Evolutionary conservation across 495 filamentous ascomycete species (phyloP).

Genomic region (Penicillium cinerascens): DNA sequence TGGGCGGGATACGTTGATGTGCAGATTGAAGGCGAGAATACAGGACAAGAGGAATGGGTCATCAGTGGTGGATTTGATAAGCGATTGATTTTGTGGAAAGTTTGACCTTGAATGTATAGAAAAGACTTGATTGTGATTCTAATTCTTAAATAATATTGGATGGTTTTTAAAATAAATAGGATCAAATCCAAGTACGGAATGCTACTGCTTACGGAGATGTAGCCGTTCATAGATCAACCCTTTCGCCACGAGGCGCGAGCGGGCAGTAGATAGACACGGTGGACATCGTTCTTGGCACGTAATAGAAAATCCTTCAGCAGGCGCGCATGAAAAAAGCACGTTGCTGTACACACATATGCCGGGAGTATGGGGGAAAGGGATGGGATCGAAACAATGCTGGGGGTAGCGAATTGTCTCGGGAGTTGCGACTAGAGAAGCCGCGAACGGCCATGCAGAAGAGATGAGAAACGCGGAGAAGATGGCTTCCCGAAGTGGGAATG

Average conservation of each 20-base stretch:
- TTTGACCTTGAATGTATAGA: constrained; percentile 6
- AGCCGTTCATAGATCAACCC: constrained; percentile 87
- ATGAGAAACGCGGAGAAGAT: constrained; percentile 7
- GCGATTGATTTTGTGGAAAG: constrained; percentile 57
- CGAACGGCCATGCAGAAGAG: constrained; percentile 1
- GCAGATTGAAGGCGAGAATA: constrained; percentile 19
- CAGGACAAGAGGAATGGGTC: constrained; percentile 49
- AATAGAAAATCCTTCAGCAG: constrained; percentile 93
- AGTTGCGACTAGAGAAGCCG: not conserved
- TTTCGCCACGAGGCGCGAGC: constrained; percentile 53
- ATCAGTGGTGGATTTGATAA: constrained; percentile 71
- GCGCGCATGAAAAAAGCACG: constrained; percentile 68
- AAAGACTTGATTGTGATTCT: not conserved
- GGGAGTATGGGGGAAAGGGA: constrained; percentile 22
- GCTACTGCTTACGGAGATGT: constrained; percentile 50
- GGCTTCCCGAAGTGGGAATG: constrained; percentile 14
- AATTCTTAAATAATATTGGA: too few relatives aligned
- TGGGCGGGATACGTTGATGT: constrained; percentile 56
- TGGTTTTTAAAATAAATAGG: too few relatives aligned
- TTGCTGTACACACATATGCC: constrained; percentile 99
- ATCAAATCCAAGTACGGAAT: not conserved
- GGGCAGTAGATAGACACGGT: constrained; percentile 87
- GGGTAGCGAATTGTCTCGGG: not conserved
- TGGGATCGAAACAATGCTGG: constrained; percentile 11
- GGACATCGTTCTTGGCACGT: constrained; percentile 86